Evolutionary conservation across 371 early-diverging fungal species (phyloP), one percentile per base, ranked within the genome.

Genomic region (Vairimorpha necatrix): DNA sequence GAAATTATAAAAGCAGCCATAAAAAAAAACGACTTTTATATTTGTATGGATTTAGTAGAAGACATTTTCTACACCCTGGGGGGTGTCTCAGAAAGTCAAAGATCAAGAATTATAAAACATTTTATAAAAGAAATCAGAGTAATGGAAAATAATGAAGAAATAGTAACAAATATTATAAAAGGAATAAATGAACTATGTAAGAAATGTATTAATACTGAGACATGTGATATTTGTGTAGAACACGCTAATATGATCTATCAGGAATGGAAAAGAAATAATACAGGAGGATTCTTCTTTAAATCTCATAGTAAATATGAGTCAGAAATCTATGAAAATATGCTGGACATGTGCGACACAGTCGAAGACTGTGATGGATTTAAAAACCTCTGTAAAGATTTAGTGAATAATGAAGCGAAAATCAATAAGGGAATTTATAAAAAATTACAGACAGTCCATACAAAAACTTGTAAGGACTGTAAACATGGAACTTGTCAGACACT

Each of bases 261-360:
- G 13, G 48, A 62, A 13, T 77, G 72, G 72, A 72, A 60, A 46
- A 77, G 58, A 33, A 65, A 68, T 26, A 77, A 60, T 1, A 61
- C 18, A 1, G 62, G 66, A 22, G 58, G 38, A 26, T 42, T 56
- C 20, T 72, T 72, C n/a, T 39, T 33, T 39, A 69, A 66, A 20
- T 36, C 18, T 24, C 62, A 61, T 7, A 32, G 62, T 32, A 28
- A 42, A 28, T 34, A 14, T n/a, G 53, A 58, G 3, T 1, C 36
- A n/a, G 39, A 56, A 22, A 72, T 77, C 32, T 67, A 67, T 24
- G 7, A 34, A 9, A 14, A 1, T 36, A 66, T 77, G 67, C 60
- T 77, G 18, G 68, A 46, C 7, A 47, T 72, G 22, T 77, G 72
- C 46, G 63, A 62, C 16, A 24, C 54, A n/a, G 14, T 50, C 24